Evolutionary conservation across 768 basidiomycete species (phyloP).

Genomic region (Russula dissimulans): DNA sequence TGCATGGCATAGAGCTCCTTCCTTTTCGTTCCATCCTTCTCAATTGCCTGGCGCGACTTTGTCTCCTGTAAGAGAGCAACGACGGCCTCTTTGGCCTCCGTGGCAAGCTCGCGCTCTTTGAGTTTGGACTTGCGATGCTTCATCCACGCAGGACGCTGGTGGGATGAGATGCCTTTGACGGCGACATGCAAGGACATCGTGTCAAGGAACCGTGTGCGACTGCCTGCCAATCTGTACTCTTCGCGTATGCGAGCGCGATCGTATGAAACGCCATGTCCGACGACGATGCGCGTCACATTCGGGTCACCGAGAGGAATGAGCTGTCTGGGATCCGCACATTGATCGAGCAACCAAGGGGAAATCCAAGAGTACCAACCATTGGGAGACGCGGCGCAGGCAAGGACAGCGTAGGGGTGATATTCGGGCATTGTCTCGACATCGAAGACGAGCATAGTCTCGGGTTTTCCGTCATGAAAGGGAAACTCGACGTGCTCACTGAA

Average conservation of each 20-base stretch:
- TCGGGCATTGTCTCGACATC: slow-evolving; percentile 92
- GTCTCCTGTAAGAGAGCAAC: slow-evolving; percentile 41
- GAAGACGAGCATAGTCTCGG: slow-evolving; percentile 73
- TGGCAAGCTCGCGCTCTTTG: slow-evolving; percentile 41
- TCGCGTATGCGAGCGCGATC: slow-evolving; percentile 77
- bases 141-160: slow-evolving; percentile 91
- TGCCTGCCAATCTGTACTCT: slow-evolving; percentile 66
- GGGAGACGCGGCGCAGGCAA: slow-evolving; percentile 79
- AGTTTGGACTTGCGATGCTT: slow-evolving; percentile 69
- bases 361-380: slow-evolving; percentile 95
- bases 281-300: slow-evolving; percentile 48
- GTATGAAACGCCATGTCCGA: slow-evolving; percentile 94
- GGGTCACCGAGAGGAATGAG: slow-evolving; percentile 66
- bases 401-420: slow-evolving; percentile 71
- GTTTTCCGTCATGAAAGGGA: slow-evolving; percentile 51
- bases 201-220: slow-evolving; percentile 76
- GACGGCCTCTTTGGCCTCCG: slow-evolving; percentile 58
- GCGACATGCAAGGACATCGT: slow-evolving; percentile 95
- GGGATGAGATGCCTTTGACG: slow-evolving; percentile 87
- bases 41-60: slow-evolving; percentile 29
- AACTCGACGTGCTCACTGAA: slow-evolving; percentile 63
- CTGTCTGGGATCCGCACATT: slow-evolving; percentile 47
- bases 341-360: slow-evolving; percentile 80
- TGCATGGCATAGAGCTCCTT: slow-evolving; percentile 33
- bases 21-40: slow-evolving; percentile 31